Conservation (phyloP, 768 basidiomycete species). For the Boletus reticulatus region DNA sequence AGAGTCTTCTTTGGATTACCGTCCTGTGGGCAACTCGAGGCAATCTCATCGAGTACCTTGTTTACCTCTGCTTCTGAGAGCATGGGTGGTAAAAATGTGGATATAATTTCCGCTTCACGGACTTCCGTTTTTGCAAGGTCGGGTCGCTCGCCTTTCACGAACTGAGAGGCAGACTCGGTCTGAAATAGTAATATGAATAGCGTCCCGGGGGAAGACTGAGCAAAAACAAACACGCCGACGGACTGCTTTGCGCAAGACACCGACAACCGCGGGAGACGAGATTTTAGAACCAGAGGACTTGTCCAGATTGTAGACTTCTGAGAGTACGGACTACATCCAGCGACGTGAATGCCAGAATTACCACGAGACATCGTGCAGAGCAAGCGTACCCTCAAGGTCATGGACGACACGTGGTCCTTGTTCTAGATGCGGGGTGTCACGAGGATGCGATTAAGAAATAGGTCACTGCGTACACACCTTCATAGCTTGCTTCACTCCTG, state of each 20-base stretch:
- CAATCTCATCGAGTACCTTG: slow-evolving; percentile 41
- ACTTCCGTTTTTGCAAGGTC: slow-evolving; percentile 67
- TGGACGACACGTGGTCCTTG: slow-evolving; percentile 56
- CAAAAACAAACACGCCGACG: slow-evolving; percentile 52
- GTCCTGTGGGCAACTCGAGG: slow-evolving; percentile 27
- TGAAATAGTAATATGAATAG: slow-evolving; percentile 27
- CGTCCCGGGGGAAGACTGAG: background rate
- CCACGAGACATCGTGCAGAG: background rate
- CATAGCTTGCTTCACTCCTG: slow-evolving; percentile 63
- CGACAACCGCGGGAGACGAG: slow-evolving; percentile 46
- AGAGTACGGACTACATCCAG: slow-evolving; percentile 53
- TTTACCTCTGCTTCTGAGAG: slow-evolving; percentile 58
- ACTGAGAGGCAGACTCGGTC: slow-evolving; percentile 61
- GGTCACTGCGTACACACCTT: slow-evolving; percentile 46
- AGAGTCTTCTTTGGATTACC: slow-evolving; percentile 26
- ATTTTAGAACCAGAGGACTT: slow-evolving; percentile 48
- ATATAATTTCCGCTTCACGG: slow-evolving; percentile 53
- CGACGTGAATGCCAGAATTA: background rate
- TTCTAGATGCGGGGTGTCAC: slow-evolving; percentile 34
- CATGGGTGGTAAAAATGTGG: slow-evolving; percentile 57
- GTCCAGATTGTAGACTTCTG: slow-evolving; percentile 68
- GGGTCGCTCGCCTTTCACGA: slow-evolving; percentile 50
- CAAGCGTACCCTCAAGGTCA: slow-evolving; percentile 51
- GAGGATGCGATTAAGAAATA: background rate
- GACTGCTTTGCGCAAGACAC: slow-evolving; percentile 57